phyloP scores from a whole-genome alignment of 2,329 filamentous ascomycete genomes.

The Endoconidiophora polonica region DNA sequence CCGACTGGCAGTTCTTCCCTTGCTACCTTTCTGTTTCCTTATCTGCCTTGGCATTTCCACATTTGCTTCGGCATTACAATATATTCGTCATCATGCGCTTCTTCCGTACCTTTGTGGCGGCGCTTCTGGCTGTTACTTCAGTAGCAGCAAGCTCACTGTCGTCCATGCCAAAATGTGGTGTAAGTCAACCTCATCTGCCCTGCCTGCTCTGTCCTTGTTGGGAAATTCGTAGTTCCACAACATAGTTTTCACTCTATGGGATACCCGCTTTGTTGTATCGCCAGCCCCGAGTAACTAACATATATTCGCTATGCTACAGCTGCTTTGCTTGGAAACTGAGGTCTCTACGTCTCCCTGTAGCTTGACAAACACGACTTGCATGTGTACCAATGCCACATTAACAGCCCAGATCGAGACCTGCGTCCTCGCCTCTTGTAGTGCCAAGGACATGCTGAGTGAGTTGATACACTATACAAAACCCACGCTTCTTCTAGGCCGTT shows the following conservation, averaged over 20 bases:
- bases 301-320: constrained; percentile 12
- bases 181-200: not conserved
- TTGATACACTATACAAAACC: not conserved
- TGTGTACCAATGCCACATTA: constrained; percentile 19
- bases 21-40: not conserved
- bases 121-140: not conserved
- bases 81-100: not conserved
- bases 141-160: not conserved
- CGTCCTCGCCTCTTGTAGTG: constrained; percentile 18
- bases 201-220: not conserved
- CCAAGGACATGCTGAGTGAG: constrained; percentile 21
- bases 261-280: too few relatives aligned
- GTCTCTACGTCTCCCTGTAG: constrained; percentile 18
- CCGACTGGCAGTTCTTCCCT: not conserved
- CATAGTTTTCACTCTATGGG: too few relatives aligned
- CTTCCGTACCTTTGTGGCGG: not conserved
- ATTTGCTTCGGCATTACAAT: not conserved
- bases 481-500: not conserved
- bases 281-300: not conserved
- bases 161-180: constrained; percentile 1
- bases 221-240: not conserved
- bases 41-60: not conserved
- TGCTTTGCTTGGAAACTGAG: constrained; percentile 16
- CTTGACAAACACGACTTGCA: constrained; percentile 19
- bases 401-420: constrained; percentile 18